These are phyloP conservation scores for Agarophyton chilense DNA, from an alignment of 23 red algal species.

Conservation along the genomic window DNA sequence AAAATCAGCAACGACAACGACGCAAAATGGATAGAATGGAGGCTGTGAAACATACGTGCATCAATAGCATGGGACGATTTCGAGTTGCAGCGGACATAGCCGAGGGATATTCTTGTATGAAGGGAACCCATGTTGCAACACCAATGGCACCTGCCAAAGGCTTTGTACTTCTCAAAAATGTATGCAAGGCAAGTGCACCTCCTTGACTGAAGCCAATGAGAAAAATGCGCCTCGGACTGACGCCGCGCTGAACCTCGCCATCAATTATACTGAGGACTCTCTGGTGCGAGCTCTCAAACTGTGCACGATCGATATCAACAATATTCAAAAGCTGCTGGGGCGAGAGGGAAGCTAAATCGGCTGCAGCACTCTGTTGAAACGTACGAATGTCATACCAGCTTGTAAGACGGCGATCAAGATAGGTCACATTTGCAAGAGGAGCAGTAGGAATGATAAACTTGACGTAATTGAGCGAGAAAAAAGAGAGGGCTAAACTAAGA, in stretches of 20 bases:
- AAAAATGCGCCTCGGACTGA: slow-evolving; percentile 47
- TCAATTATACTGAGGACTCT: slow-evolving; percentile 42
- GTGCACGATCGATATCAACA: slow-evolving; percentile 9
- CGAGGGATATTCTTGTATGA: slow-evolving; percentile 18
- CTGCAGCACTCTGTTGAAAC: background rate
- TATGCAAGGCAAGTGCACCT: slow-evolving; percentile 43
- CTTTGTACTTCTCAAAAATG: slow-evolving; percentile 41
- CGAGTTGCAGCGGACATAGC: slow-evolving; percentile 30
- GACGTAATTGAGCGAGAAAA: slow-evolving; percentile 68
- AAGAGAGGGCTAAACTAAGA: slow-evolving; percentile 52
- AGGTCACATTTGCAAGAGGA: slow-evolving; percentile 21
- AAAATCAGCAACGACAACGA: background rate
- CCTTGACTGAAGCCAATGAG: slow-evolving; percentile 68
- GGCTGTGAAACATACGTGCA: slow-evolving; percentile 40
- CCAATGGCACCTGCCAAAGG: slow-evolving; percentile 39
- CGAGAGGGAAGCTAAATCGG: background rate
- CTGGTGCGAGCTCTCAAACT: background rate
- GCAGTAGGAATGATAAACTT: slow-evolving; percentile 86
- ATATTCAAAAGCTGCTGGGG: background rate
- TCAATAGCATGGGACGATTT: slow-evolving; percentile 17
- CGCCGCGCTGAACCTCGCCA: slow-evolving; percentile 34
- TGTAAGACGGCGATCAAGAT: slow-evolving; percentile 21
- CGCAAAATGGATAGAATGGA: background rate
- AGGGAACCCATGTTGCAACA: slow-evolving; percentile 68
- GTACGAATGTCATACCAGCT: slow-evolving; percentile 78